Conservation (phyloP, 139 green algal genomes). For the Bryopsis sp. region DNA sequence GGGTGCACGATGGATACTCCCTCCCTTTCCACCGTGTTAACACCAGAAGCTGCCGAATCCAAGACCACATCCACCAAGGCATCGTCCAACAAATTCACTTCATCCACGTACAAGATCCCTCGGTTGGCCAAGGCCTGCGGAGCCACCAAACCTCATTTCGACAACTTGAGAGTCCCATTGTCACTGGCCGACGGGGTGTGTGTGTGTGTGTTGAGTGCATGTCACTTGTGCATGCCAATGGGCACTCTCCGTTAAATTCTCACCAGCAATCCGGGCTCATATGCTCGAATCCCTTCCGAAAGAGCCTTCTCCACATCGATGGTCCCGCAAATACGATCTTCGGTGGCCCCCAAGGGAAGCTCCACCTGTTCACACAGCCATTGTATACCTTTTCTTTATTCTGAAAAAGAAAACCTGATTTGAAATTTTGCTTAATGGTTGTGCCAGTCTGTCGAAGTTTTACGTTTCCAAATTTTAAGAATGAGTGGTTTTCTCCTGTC, state of each 20-base stretch:
- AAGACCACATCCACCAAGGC: constrained; percentile 73
- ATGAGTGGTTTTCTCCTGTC: too few relatives aligned
- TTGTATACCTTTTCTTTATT: too few relatives aligned
- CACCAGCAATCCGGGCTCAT: constrained; percentile 67
- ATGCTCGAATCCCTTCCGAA: constrained; percentile 59
- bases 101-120: constrained; percentile 77
- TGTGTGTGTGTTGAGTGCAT: too few relatives aligned
- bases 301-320: constrained; percentile 82
- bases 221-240: too few relatives aligned
- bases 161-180: too few relatives aligned
- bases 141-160: too few relatives aligned
- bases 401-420: too few relatives aligned
- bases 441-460: too few relatives aligned
- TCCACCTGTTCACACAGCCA: constrained; percentile 42
- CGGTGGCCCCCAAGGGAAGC: constrained; percentile 72
- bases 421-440: too few relatives aligned
- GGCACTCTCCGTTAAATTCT: constrained; percentile 15
- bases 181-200: too few relatives aligned
- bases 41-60: constrained; percentile 58
- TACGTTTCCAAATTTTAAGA: too few relatives aligned
- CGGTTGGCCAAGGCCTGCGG: constrained; percentile 57
- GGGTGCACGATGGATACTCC: constrained; percentile 83
- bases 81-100: constrained; percentile 79
- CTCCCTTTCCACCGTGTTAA: constrained; percentile 96
- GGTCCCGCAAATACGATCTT: constrained; percentile 78